Evolutionary conservation across 345 rosid species (phyloP).

Genomic region (Salix koriyanagi): DNA sequence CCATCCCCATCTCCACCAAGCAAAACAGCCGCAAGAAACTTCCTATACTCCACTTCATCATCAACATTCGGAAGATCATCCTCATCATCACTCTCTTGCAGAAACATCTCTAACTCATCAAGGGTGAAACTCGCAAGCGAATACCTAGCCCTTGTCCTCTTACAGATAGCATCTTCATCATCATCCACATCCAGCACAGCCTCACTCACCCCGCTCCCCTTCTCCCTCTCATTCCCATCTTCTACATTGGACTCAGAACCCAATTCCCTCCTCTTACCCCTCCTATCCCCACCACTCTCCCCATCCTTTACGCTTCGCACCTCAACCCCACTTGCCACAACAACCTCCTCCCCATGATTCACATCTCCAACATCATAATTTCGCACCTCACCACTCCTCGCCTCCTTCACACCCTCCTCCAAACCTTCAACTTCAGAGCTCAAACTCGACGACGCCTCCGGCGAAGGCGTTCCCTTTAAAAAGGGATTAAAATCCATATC

Average conservation of each 20-base stretch:
- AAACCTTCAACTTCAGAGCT: conserved; percentile 69
- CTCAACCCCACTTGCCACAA: conserved; percentile 25
- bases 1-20: conserved; percentile 50
- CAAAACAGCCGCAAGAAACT: conserved; percentile 89
- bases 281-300: conserved; percentile 1
- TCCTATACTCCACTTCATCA: conserved; percentile 83
- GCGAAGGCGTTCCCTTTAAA: conserved; percentile 63
- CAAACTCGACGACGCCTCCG: conserved; percentile 78
- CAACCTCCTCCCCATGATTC: conserved; percentile 38
- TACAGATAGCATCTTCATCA: conserved; percentile 79
- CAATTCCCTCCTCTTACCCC: conserved; percentile 19
- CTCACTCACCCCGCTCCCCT: conserved; percentile 22
- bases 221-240: conserved; percentile 9
- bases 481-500: conserved; percentile 85
- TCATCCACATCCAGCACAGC: conserved; percentile 25
- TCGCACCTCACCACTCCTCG: conserved; percentile 13
- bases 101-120: conserved; percentile 93
- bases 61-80: conserved; percentile 79
- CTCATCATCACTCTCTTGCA: conserved; percentile 92
- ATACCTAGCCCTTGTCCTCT: conserved; percentile 82
- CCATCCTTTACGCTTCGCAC: conserved; percentile 3
- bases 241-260: conserved; percentile 18
- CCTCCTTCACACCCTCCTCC: conserved; percentile 33
- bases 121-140: conserved; percentile 81
- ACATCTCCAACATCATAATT: conserved; percentile 30